Percentiles rank a stretch among this genome's conserved stretches.
These are phyloP conservation scores for Casuarina equisetifolia DNA, from an alignment of 306 rosid species.

Conservation along the genomic window DNA sequence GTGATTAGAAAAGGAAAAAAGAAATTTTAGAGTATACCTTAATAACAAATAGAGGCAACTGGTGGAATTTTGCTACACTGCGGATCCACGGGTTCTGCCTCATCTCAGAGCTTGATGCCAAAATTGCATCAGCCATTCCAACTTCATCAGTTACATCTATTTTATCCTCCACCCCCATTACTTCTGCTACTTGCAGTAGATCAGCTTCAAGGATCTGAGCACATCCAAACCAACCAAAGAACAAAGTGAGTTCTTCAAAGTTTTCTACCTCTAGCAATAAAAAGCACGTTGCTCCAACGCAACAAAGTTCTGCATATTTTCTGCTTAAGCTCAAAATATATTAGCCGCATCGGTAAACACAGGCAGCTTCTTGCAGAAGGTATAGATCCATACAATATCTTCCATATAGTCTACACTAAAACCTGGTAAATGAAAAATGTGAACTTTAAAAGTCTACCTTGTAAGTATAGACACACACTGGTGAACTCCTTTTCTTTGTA, in stretches of 20 bases:
- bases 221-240: slow-evolving; percentile 27
- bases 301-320: slow-evolving; percentile 20
- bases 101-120: slow-evolving; percentile 76
- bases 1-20: slow-evolving; percentile 10
- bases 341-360: neutral
- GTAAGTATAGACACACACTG: slow-evolving; percentile 72
- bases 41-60: slow-evolving; percentile 83
- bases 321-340: slow-evolving; percentile 15
- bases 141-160: slow-evolving; percentile 78
- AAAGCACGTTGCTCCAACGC: slow-evolving; percentile 13
- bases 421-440: neutral
- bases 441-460: slow-evolving; percentile 53
- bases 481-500: slow-evolving; percentile 55
- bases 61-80: slow-evolving; percentile 84
- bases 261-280: slow-evolving; percentile 12
- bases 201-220: slow-evolving; percentile 84
- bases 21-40: slow-evolving; percentile 50
- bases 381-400: neutral
- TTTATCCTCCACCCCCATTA: slow-evolving; percentile 85
- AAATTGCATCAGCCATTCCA: slow-evolving; percentile 82
- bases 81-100: slow-evolving; percentile 88
- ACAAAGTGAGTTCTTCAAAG: neutral
- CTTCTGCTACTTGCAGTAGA: slow-evolving; percentile 82
- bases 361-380: slow-evolving; percentile 10
- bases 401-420: neutral